Evolutionary conservation across 805 yeast species (phyloP).

Genomic region (Dipodascus geniculatus): DNA sequence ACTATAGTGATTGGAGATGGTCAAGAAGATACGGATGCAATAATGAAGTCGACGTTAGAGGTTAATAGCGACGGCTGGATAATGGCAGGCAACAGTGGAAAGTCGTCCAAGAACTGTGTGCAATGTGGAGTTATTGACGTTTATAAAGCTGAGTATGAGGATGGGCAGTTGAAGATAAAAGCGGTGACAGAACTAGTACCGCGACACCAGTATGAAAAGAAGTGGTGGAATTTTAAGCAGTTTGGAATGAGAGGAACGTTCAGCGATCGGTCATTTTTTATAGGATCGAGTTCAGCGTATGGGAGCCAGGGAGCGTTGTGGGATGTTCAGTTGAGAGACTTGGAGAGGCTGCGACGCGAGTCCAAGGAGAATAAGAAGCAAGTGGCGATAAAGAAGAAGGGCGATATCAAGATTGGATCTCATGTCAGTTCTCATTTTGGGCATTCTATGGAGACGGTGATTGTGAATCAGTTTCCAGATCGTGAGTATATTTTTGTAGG

Average conservation of each 20-base stretch:
- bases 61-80: constrained; percentile 19
- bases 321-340: constrained; percentile 24
- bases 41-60: constrained; percentile 20
- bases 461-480: constrained; percentile 8
- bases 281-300: constrained; percentile 33
- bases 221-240: background rate
- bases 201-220: background rate
- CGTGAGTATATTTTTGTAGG: constrained; percentile 14
- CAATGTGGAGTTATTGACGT: constrained; percentile 34
- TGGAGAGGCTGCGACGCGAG: constrained; percentile 14
- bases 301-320: constrained; percentile 39
- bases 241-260: background rate
- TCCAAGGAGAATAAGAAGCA: constrained; percentile 16
- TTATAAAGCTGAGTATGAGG: constrained; percentile 16
- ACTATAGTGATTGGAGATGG: constrained; percentile 8
- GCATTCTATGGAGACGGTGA: constrained; percentile 20
- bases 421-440: constrained; percentile 34
- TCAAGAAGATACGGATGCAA: constrained; percentile 11
- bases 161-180: constrained; percentile 9
- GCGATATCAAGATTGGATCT: constrained; percentile 10
- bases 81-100: constrained; percentile 24
- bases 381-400: background rate
- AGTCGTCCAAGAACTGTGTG: constrained; percentile 20
- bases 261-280: constrained; percentile 25
- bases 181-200: background rate